Base-by-base conservation (phyloP, 129 eudicot genomes). In the Logfia minima region DNA sequence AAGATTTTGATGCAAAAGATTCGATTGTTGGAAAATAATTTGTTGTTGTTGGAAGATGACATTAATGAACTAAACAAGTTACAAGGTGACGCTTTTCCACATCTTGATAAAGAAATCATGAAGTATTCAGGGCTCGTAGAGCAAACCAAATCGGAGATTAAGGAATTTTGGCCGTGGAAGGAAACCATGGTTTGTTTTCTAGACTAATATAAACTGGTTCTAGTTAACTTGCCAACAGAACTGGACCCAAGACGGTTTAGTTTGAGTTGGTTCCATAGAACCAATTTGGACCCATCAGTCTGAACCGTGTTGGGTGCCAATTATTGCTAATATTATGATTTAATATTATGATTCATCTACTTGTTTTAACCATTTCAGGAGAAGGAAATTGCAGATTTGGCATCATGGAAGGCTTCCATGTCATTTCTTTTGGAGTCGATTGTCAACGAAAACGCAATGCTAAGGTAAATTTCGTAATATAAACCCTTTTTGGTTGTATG, bases 1-100 rank as follows among this genome's bases (percentile, higher is more conserved):
- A 94, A 91, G 83, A 90, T 94, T 67, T 72, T 94, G 83, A 85
- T 94, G 85, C 97, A 94, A 78, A 94, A 88, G 83, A 91, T 94
- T 71, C 75, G 96, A 74, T 79, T 87, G 17, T 86, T 94, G 51
- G 98, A 94, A 75, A 26, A 82, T 70, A 89, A 85, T 52, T 78
- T 94, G 35, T 79, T 87, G 13, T 83, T 77, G 31, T 70, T 94
- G 76, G 98, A 94, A 83, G 92, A 91, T 70, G 85, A 86, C 61
- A 81, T 91, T 55, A 83, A 86, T 29, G 90, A 83, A 70, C 32
- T 91, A 72, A 86, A 82, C 81, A 83, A 75, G 77, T 86, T 87
- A 60, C 90, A 88, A 55, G 85, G 82, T 18, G 88, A 87, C 34
- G 70, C 81, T 56, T 65, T 91, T 32, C 89, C 97, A 24, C 89